Percentiles rank a stretch among this genome's conserved stretches.
These are phyloP conservation scores for Torulaspora franciscae DNA, from an alignment of 805 yeast genomes.

Conservation along the genomic window DNA sequence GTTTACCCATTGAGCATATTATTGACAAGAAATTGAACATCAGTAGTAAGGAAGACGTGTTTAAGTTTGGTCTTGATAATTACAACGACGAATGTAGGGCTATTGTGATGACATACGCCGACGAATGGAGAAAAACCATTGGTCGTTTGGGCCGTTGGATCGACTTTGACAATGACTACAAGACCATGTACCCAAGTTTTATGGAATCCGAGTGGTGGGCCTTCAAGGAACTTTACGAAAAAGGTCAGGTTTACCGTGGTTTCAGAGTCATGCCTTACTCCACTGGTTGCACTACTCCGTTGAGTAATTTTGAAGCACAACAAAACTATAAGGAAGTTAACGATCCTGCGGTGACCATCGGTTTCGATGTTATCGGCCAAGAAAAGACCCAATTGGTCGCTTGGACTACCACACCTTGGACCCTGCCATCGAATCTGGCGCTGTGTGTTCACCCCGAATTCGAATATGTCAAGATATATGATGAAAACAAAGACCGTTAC, in stretches of 20 bases:
- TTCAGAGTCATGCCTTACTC: slow-evolving; percentile 98
- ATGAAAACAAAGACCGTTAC: slow-evolving; percentile 76
- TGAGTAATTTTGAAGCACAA: slow-evolving; percentile 97
- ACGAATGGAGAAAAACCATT: slow-evolving; percentile 89
- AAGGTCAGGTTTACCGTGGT: slow-evolving; percentile 89
- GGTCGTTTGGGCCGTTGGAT: slow-evolving; percentile 98
- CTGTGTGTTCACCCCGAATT: slow-evolving; percentile 87
- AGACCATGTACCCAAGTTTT: slow-evolving; percentile 88
- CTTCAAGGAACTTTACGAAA: slow-evolving; percentile 79
- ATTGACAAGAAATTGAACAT: slow-evolving; percentile 96
- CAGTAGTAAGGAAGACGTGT: slow-evolving; percentile 89
- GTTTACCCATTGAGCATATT: slow-evolving; percentile 96
- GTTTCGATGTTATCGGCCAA: slow-evolving; percentile 75
- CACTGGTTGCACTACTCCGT: slow-evolving; percentile 93
- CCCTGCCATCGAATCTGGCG: slow-evolving; percentile 89
- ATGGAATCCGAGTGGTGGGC: slow-evolving; percentile 99
- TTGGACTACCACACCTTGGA: slow-evolving; percentile 99
- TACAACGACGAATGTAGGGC: slow-evolving; percentile 93
- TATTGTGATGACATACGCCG: slow-evolving; percentile 96
- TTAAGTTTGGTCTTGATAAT: slow-evolving; percentile 88
- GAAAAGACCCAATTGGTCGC: slow-evolving; percentile 84
- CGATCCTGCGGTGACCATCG: slow-evolving; percentile 94
- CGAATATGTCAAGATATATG: slow-evolving; percentile 87
- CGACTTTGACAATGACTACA: slow-evolving; percentile 97
- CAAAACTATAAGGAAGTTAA: slow-evolving; percentile 95